These are phyloP conservation scores for Ganoderma meredithae DNA, from an alignment of 1,284 basidiomycete species.

Conservation along the genomic window DNA sequence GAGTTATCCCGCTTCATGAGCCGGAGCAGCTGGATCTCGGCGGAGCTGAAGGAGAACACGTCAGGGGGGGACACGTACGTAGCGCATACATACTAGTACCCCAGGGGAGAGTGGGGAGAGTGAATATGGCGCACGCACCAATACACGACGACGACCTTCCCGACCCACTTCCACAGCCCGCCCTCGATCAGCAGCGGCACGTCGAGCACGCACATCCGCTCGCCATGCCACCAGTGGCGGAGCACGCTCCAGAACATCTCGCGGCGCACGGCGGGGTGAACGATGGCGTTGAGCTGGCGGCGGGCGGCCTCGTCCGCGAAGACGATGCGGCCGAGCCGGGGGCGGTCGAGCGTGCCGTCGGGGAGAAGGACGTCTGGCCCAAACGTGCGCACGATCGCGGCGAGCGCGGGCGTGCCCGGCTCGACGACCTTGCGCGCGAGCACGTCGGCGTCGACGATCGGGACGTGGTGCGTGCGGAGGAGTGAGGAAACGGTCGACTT, in stretches of 20 bases:
- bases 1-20: slow-evolving; percentile 76
- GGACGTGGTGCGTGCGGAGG: slow-evolving; percentile 70
- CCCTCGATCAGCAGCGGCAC: slow-evolving; percentile 95
- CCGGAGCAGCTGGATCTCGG: slow-evolving; percentile 81
- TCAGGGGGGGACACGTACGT: neutral
- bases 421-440: slow-evolving; percentile 89
- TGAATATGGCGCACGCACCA: slow-evolving; percentile 62
- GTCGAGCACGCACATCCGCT: slow-evolving; percentile 86
- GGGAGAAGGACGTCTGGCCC: slow-evolving; percentile 71
- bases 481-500: slow-evolving; percentile 92
- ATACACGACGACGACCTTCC: slow-evolving; percentile 87
- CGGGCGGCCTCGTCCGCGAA: slow-evolving; percentile 83
- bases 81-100: neutral
- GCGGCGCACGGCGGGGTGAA: slow-evolving; percentile 88
- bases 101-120: too few species aligned
- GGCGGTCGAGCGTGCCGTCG: slow-evolving; percentile 84
- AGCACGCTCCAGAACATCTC: slow-evolving; percentile 80
- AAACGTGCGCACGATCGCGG: slow-evolving; percentile 74
- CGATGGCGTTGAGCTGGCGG: slow-evolving; percentile 81
- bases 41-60: slow-evolving; percentile 53
- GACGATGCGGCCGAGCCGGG: slow-evolving; percentile 85
- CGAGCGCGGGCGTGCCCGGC: slow-evolving; percentile 82
- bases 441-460: slow-evolving; percentile 92
- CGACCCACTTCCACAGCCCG: slow-evolving; percentile 87
- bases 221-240: slow-evolving; percentile 79